A percentile compares a stretch with the other conserved stretches of the same genome.
Conservation (phyloP, 768 basidiomycete genomes). For the Termitomyces bulborhizus region DNA sequence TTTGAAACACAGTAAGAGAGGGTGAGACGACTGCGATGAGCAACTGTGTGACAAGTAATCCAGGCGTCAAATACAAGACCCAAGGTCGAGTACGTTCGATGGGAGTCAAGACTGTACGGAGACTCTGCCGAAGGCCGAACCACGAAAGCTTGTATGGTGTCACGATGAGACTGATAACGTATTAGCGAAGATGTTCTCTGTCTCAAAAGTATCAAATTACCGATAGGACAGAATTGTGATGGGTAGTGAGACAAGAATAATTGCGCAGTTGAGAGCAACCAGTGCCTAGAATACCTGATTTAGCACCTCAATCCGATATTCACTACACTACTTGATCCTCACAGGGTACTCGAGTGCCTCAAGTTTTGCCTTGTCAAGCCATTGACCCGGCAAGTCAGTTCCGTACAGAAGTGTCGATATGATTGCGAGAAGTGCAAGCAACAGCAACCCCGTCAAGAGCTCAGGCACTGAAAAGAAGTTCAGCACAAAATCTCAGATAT, state of each 20-base stretch:
- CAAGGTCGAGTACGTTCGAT: constrained; percentile 73
- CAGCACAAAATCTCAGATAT: neutral
- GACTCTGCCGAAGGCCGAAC: constrained; percentile 45
- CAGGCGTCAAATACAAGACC: constrained; percentile 75
- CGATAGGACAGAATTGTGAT: constrained; percentile 4
- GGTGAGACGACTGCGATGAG: constrained; percentile 30
- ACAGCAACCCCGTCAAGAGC: neutral
- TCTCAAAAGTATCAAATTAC: neutral
- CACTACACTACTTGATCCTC: neutral
- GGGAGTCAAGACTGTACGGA: constrained; percentile 70
- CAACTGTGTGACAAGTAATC: constrained; percentile 52
- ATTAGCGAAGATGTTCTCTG: neutral
- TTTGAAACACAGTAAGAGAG: neutral
- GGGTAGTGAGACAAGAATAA: constrained; percentile 4
- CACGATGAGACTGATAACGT: constrained; percentile 55
- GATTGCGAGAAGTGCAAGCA: neutral
- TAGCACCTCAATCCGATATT: neutral
- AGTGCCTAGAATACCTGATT: neutral
- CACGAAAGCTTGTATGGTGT: constrained; percentile 72
- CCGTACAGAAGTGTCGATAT: neutral
- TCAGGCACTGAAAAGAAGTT: constrained; percentile 1
- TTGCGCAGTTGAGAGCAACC: neutral
- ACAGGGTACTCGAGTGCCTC: neutral
- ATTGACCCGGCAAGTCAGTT: neutral
- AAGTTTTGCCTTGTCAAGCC: constrained; percentile 1